Conservation (phyloP, 306 rosid species). For the Cicer judaicum region DNA sequence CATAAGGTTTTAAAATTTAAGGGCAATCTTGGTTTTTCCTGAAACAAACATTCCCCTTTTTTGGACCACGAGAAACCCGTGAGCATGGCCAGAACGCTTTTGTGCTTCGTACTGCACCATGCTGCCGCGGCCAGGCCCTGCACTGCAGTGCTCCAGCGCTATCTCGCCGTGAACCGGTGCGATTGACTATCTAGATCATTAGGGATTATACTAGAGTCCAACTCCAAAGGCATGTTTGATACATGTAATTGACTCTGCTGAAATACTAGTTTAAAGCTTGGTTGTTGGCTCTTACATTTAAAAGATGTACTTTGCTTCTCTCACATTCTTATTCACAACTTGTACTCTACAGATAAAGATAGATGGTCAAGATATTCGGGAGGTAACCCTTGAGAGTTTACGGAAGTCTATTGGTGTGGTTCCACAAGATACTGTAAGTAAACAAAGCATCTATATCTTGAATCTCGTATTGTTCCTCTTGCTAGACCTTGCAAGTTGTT, state of each 20-base stretch:
- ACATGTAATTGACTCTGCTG: constrained; percentile 1
- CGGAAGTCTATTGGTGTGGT: constrained; percentile 89
- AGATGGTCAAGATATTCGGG: constrained; percentile 85
- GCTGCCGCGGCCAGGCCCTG: no score
- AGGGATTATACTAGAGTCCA: constrained; percentile 22
- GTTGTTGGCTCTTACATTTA: constrained; percentile 26
- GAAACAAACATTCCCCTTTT: no score
- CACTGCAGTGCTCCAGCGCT: no score
- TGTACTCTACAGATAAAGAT: constrained; percentile 68
- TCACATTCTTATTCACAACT: constrained; percentile 16
- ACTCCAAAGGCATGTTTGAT: constrained; percentile 3
- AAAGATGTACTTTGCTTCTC: constrained; percentile 5
- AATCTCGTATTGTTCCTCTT: constrained; percentile 7
- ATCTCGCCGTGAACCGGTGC: no score
- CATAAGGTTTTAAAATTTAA: no score
- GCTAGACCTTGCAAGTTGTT: constrained; percentile 42
- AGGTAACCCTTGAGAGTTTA: constrained; percentile 81
- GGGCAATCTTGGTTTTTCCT: no score
- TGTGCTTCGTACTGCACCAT: no score
- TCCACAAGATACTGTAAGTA: constrained; percentile 93
- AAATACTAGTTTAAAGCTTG: constrained; percentile 3
- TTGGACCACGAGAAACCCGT: no score
- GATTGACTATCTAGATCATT: no score
- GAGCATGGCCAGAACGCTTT: no score
- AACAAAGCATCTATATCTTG: constrained; percentile 36